These are phyloP conservation scores for Cyberlindnera suaveolens DNA, from an alignment of 805 yeast genomes.

Conservation along the genomic window DNA sequence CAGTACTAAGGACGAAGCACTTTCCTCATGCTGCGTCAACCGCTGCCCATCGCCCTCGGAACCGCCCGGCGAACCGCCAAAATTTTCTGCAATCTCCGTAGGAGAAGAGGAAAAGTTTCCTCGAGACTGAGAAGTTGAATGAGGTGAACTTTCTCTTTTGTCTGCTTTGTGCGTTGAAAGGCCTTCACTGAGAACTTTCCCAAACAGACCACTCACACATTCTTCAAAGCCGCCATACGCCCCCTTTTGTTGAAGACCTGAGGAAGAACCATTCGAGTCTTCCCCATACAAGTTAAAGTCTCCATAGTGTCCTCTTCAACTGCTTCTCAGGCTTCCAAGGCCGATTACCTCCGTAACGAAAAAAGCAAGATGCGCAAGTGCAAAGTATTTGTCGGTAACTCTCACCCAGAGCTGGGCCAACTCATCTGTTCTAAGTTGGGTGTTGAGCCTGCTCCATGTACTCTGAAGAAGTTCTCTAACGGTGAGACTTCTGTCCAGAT, in stretches of 20 bases:
- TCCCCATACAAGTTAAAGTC: not conserved
- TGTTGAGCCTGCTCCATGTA: conserved; percentile 88
- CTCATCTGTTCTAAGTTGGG: conserved; percentile 88
- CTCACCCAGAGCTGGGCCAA: conserved; percentile 92
- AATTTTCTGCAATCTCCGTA: no score
- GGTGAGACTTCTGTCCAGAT: conserved; percentile 97
- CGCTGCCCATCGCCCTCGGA: no score
- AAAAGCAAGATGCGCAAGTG: conserved; percentile 77
- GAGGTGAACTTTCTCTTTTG: no score
- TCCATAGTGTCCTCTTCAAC: conserved; percentile 6
- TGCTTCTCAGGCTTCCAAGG: conserved; percentile 4
- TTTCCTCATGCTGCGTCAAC: no score
- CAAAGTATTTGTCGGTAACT: conserved; percentile 91
- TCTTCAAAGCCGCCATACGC: not conserved
- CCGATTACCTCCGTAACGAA: not conserved
- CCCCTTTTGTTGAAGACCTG: not conserved
- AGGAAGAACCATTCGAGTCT: not conserved
- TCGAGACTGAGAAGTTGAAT: no score
- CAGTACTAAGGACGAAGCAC: no score
- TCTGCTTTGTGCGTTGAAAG: no score
- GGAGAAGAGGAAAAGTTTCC: no score
- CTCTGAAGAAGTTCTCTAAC: conserved; percentile 86
- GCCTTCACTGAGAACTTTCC: no score
- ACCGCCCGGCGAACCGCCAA: no score
- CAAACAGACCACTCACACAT: no score